Evolutionary conservation across 1,284 basidiomycete genomes (phyloP).

Genomic region (Pseudozyma pruni): DNA sequence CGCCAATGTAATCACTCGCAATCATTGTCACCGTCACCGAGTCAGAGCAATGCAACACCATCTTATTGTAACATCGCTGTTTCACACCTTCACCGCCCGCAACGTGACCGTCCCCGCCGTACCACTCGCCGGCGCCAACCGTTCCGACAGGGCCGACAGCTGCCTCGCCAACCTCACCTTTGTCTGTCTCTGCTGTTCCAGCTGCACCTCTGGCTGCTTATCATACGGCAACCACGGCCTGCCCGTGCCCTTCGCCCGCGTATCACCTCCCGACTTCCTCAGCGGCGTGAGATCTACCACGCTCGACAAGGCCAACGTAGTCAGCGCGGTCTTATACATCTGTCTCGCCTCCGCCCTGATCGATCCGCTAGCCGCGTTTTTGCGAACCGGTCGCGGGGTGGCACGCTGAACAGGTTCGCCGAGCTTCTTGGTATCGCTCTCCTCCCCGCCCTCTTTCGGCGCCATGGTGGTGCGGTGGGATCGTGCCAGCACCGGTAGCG

Average conservation of each 20-base stretch:
- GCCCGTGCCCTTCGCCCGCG: background rate
- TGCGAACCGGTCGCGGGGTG: background rate
- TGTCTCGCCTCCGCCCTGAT: constrained; percentile 17
- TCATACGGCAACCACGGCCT: constrained; percentile 41
- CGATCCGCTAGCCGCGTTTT: background rate
- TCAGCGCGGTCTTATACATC: constrained; percentile 18
- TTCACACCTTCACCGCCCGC: constrained; percentile 9
- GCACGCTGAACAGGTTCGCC: constrained; percentile 32
- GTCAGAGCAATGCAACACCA: constrained; percentile 1
- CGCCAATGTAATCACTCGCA: background rate
- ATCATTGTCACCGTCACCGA: background rate
- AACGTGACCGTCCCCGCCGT: background rate
- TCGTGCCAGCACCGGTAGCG: constrained; percentile 71
- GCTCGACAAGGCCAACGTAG: constrained; percentile 39
- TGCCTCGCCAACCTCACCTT: constrained; percentile 15
- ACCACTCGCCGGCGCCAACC: background rate
- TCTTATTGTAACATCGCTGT: background rate
- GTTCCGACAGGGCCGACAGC: constrained; percentile 15
- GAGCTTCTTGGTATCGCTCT: constrained; percentile 34
- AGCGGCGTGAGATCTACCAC: constrained; percentile 54
- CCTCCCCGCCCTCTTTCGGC: constrained; percentile 15
- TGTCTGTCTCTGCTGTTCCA: constrained; percentile 20
- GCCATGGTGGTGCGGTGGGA: background rate
- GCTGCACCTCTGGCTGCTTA: constrained; percentile 34
- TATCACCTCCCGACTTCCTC: background rate